These are phyloP conservation scores for Spathaspora sp. DNA, from an alignment of 1,139 yeast species.

Conservation along the genomic window DNA sequence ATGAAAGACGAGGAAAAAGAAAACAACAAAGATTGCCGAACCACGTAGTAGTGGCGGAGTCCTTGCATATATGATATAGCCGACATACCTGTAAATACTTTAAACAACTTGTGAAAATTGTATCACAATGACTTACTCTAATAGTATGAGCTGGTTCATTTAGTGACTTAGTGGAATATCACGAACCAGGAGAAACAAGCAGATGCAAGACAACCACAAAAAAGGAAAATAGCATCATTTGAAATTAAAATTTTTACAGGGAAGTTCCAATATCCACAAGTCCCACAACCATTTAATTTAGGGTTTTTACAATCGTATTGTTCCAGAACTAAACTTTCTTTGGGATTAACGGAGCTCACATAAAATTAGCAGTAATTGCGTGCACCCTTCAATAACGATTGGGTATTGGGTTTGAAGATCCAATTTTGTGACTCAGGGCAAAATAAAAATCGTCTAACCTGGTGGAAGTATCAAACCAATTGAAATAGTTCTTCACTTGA, in stretches of 20 bases:
- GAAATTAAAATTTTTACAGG: background rate
- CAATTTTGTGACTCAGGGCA: background rate
- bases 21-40: background rate
- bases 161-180: too few relatives aligned
- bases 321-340: background rate
- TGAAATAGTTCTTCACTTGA: too few relatives aligned
- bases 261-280: background rate
- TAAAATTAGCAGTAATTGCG: background rate
- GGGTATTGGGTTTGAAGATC: background rate
- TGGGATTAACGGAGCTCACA: background rate
- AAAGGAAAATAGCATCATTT: background rate
- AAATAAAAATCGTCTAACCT: too few relatives aligned
- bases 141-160: too few relatives aligned
- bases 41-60: background rate
- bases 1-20: background rate
- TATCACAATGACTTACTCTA: too few relatives aligned
- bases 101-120: background rate
- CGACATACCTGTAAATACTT: background rate
- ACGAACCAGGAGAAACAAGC: too few relatives aligned
- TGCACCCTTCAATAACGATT: background rate
- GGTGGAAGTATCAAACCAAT: too few relatives aligned
- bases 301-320: background rate
- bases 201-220: too few relatives aligned
- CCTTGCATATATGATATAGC: background rate
- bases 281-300: background rate